A percentile compares a stretch with the other conserved stretches of the same genome.
Conservation (phyloP, 2,329 filamentous ascomycete genomes). For the Coniochaeta ligniaria region DNA sequence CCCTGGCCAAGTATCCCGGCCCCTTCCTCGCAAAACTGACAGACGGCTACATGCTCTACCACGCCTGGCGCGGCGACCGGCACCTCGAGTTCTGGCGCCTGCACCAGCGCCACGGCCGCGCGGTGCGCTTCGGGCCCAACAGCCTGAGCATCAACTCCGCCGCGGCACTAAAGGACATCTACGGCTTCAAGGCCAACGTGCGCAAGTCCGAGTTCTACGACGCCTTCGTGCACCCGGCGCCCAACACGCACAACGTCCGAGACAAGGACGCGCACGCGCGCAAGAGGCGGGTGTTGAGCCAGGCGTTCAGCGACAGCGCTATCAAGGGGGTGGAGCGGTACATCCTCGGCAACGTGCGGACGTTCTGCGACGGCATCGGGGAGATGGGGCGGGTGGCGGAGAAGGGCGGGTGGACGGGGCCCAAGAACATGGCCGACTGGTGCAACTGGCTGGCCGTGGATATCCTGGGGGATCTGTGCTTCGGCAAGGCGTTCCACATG, state of each 20-base stretch:
- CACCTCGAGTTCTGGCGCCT: conserved; percentile 66
- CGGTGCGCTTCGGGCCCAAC: conserved; percentile 72
- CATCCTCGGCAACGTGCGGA: conserved; percentile 58
- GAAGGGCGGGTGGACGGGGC: conserved; percentile 50
- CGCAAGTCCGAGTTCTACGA: conserved; percentile 68
- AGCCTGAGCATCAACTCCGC: conserved; percentile 70
- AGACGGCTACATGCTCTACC: conserved; percentile 61
- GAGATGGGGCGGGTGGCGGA: conserved; percentile 27
- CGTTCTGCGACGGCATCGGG: conserved; percentile 55
- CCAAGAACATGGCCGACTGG: conserved; percentile 57
- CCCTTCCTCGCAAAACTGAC: conserved; percentile 57
- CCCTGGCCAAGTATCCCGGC: conserved; percentile 57
- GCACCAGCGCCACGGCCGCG: conserved; percentile 62
- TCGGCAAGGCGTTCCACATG: conserved; percentile 57
- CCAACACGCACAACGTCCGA: conserved; percentile 67
- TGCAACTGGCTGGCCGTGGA: conserved; percentile 58
- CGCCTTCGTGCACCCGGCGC: conserved; percentile 62
- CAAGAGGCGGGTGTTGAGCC: conserved; percentile 64
- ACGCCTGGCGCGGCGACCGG: conserved; percentile 67
- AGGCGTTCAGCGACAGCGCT: conserved; percentile 61
- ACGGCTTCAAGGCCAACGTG: conserved; percentile 56
- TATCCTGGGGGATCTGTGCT: conserved; percentile 53
- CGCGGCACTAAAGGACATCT: conserved; percentile 59
- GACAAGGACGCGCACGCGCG: conserved; percentile 63
- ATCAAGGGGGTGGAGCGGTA: conserved; percentile 63